Base-by-base conservation (phyloP, 345 rosid genomes). In the Corchorus olitorius region DNA sequence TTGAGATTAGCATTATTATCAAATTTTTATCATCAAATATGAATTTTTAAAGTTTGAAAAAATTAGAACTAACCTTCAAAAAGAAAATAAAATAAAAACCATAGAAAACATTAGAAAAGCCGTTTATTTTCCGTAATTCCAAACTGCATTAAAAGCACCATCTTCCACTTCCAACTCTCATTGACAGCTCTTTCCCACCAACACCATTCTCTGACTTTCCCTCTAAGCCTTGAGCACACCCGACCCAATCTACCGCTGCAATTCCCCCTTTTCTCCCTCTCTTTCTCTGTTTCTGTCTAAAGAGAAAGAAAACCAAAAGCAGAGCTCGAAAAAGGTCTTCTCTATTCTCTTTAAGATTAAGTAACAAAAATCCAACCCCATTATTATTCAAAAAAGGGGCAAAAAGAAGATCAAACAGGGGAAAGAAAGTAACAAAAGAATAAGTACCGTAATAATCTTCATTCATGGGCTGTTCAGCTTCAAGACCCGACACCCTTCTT, bases 391-490 rank as follows among this genome's bases (percentile, higher is more conserved):
- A 56, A 20, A 37, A 64, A 78, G 53, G 33, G 2, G 20, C 16
- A 6, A 13, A 43, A 37, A 53, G 4, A 16, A 50, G 54, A 16
- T 12, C 5, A 37, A 48, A 4, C 2, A 4, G 37, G 68, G n/a
- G 8, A 12, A 39, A 39, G 43, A 5, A 5, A 37, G 7, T 35
- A 52, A n/a, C 2, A 62, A 19, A 77, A 37, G 43, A 17, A 27
- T 0, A 27, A 27, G 27, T 27, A 1, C 27, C 1, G 48, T 39
- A 39, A 39, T 39, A 39, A 39, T 35, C n/a, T 34, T 10, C 76
- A 84, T 77, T 78, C 75, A 92, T 94, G 98, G 98, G 97, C 49
- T 91, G 92, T 82, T 83, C 93, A 33, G 83, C 89, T 83, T 94
- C 98, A 7, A 88, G 81, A 76, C 76, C 90, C 53, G 64, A 50